phyloP scores from a whole-genome alignment of 1,284 basidiomycete genomes.

The Trametes versicolor region DNA sequence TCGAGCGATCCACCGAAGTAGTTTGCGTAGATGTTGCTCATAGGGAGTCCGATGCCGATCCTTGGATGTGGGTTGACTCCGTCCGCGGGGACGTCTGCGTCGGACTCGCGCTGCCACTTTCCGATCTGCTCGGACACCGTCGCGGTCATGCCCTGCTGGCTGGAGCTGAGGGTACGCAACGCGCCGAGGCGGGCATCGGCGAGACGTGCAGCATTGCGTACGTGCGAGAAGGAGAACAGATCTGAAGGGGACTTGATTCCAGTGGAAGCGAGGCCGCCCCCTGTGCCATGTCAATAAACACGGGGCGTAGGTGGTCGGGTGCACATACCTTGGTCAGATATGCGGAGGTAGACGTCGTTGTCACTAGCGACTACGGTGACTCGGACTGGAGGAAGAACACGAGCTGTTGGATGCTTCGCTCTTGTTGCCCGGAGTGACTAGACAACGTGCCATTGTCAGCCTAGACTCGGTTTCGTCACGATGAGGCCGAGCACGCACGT shows the following conservation, averaged over 20 bases:
- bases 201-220: conserved; percentile 76
- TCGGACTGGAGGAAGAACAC: conserved; percentile 63
- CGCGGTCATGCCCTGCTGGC: conserved; percentile 70
- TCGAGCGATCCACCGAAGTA: conserved; percentile 87
- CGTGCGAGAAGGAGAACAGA: conserved; percentile 85
- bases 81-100: conserved; percentile 51
- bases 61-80: conserved; percentile 64
- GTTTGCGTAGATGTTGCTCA: conserved; percentile 89
- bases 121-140: conserved; percentile 81
- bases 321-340: conserved; percentile 83
- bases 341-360: conserved; percentile 79
- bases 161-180: conserved; percentile 69
- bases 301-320: neutral
- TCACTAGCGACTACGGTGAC: conserved; percentile 80
- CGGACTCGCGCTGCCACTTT: conserved; percentile 52
- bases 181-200: conserved; percentile 76
- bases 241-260: conserved; percentile 72
- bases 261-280: conserved; percentile 70
- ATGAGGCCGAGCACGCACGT: conserved; percentile 59
- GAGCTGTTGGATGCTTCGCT: conserved; percentile 54
- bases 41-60: conserved; percentile 84
- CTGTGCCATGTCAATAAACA: conserved; percentile 48
- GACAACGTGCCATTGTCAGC: neutral
- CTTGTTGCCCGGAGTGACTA: conserved; percentile 78
- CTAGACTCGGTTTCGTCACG: too few species aligned